Conservation (phyloP, 2,329 filamentous ascomycete species). For the Hypoxylon sp. region DNA sequence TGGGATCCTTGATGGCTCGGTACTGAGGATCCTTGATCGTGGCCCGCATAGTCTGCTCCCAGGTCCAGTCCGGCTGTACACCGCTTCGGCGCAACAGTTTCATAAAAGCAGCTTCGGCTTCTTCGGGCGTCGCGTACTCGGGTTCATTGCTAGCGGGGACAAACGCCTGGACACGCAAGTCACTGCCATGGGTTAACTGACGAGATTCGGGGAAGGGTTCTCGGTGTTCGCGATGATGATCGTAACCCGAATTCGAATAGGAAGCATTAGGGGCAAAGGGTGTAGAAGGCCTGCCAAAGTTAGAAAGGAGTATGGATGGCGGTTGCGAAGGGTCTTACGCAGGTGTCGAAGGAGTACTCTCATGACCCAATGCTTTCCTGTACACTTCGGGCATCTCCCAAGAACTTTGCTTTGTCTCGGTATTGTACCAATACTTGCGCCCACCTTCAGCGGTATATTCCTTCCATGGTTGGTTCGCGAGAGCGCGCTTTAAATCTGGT, state of each 20-base stretch:
- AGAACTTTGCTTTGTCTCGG: constrained; percentile 89
- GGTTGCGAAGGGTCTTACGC: constrained; percentile 53
- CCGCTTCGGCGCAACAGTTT: constrained; percentile 89
- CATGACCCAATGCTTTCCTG: constrained; percentile 78
- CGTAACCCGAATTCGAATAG: constrained; percentile 56
- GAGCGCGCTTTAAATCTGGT: constrained; percentile 72
- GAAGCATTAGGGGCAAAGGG: constrained; percentile 62
- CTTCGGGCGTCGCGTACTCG: constrained; percentile 83
- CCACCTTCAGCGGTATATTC: constrained; percentile 91
- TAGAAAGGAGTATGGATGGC: constrained; percentile 14
- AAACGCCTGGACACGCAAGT: constrained; percentile 70
- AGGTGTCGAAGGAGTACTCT: constrained; percentile 61
- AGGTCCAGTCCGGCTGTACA: constrained; percentile 92
- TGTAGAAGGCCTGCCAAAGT: constrained; percentile 54
- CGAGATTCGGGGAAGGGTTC: constrained; percentile 67
- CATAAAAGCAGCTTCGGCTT: constrained; percentile 92
- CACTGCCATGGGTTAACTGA: constrained; percentile 70
- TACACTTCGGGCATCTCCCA: constrained; percentile 94
- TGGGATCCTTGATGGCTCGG: constrained; percentile 91
- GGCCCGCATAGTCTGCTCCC: constrained; percentile 88
- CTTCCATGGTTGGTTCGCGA: constrained; percentile 90
- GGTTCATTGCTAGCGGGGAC: constrained; percentile 78
- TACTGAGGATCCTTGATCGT: constrained; percentile 94
- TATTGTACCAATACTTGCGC: constrained; percentile 95
- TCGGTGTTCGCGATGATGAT: constrained; percentile 54